These are phyloP conservation scores for Paraphysoderma sedebokerense DNA, from an alignment of 371 early-diverging fungal species.

Conservation along the genomic window DNA sequence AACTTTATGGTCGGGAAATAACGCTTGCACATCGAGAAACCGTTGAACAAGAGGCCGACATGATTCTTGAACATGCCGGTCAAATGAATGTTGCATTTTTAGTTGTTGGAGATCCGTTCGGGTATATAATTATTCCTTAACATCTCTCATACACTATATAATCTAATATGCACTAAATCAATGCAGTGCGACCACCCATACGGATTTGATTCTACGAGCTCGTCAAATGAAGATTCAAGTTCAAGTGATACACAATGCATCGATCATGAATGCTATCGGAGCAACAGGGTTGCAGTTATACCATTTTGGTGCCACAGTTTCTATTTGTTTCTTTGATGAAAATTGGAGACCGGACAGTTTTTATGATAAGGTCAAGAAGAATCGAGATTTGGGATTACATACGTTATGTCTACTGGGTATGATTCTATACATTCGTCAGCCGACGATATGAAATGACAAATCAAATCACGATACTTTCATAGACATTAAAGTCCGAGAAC, in stretches of 20 bases:
- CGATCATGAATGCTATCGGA: conserved; percentile 97
- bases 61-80: conserved; percentile 77
- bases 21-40: conserved; percentile 87
- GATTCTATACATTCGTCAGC: background rate
- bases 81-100: conserved; percentile 82
- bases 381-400: conserved; percentile 72
- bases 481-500: conserved; percentile 99
- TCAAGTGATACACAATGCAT: conserved; percentile 92
- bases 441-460: too few relatives aligned
- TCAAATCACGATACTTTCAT: too few relatives aligned
- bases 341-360: conserved; percentile 94
- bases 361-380: conserved; percentile 83
- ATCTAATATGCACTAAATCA: background rate
- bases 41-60: conserved; percentile 86
- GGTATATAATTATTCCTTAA: conserved; percentile 21
- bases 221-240: conserved; percentile 71
- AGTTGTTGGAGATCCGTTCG: conserved; percentile 98
- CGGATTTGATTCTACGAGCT: conserved; percentile 92
- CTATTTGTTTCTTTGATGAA: conserved; percentile 96
- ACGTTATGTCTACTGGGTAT: conserved; percentile 83
- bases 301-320: conserved; percentile 96
- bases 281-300: conserved; percentile 97
- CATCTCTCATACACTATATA: too few relatives aligned
- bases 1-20: conserved; percentile 68
- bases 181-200: conserved; percentile 95